Percentiles rank a stretch among this genome's conserved stretches.
Evolutionary conservation across 2,329 filamentous ascomycete species (phyloP).

Genomic region (Helminthosporium solani): DNA sequence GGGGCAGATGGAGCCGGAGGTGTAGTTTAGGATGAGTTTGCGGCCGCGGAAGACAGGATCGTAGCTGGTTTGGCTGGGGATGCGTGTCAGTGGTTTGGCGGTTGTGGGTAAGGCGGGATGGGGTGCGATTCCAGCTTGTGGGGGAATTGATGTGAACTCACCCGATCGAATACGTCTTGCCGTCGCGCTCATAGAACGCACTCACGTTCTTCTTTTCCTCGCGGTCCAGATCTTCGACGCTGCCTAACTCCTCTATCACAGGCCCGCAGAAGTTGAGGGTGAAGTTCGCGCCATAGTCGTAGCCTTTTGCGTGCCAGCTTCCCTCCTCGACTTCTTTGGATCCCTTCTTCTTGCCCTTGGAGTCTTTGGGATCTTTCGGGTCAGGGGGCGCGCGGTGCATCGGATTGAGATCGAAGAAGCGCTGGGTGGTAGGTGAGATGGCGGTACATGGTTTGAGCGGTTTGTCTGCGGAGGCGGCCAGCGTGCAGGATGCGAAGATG

Average conservation of each 20-base stretch:
- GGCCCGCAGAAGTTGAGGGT: conserved; percentile 79
- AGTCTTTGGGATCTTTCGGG: conserved; percentile 9
- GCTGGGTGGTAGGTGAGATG: conserved; percentile 59
- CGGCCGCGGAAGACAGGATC: conserved; percentile 62
- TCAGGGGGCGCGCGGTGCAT: conserved; percentile 54
- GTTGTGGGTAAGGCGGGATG: background rate
- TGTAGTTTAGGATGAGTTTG: conserved; percentile 59
- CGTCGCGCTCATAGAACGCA: conserved; percentile 70
- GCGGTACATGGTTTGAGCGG: conserved; percentile 61
- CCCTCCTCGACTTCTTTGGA: conserved; percentile 58
- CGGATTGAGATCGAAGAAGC: conserved; percentile 64
- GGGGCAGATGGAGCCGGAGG: conserved; percentile 51
- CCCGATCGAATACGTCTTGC: conserved; percentile 73
- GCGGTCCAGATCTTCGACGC: conserved; percentile 65
- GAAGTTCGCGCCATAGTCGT: conserved; percentile 78
- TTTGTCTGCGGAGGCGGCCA: conserved; percentile 46
- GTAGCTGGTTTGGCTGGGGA: conserved; percentile 54
- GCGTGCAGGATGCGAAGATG: conserved; percentile 36
- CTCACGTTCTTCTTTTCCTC: conserved; percentile 70
- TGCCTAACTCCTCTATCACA: conserved; percentile 65
- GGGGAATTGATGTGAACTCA: too few relatives aligned
- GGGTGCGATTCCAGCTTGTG: too few relatives aligned
- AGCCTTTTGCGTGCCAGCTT: conserved; percentile 66
- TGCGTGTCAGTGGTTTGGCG: conserved; percentile 15
- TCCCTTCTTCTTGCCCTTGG: conserved; percentile 42